Evolutionary conservation across 164 flowering plant genomes (phyloP).

Genomic region (Paratinospora sagittata): DNA sequence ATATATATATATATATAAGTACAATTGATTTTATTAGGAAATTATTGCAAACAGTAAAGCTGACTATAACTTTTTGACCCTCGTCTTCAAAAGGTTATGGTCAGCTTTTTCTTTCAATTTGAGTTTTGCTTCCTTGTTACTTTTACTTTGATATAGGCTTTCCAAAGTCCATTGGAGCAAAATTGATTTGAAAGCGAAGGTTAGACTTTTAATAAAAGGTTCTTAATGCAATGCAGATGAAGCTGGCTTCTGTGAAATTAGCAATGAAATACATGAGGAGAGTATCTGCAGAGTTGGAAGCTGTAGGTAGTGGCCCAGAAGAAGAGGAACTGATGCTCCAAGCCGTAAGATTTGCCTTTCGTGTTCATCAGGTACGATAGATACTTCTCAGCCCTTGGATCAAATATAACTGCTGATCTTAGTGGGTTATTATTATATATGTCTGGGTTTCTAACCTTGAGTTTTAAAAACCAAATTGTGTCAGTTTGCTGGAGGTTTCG

Average conservation of each 20-base stretch:
- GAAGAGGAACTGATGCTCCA: constrained; percentile 91
- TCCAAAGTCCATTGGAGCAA: too few species aligned
- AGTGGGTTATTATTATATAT: too few species aligned
- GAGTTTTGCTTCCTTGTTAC: too few species aligned
- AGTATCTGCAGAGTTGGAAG: constrained; percentile 79
- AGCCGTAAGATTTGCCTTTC: constrained; percentile 86
- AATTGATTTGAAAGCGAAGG: neutral
- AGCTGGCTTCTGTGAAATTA: constrained; percentile 84
- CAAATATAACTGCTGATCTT: too few species aligned
- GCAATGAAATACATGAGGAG: constrained; percentile 91
- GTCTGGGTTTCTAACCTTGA: neutral
- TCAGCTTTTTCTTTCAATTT: too few species aligned
- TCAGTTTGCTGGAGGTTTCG: constrained; percentile 99
- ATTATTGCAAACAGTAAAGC: too few species aligned
- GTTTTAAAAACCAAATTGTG: too few species aligned
- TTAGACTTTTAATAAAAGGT: neutral
- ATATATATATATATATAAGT: too few species aligned
- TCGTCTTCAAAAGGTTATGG: too few species aligned
- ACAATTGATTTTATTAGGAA: too few species aligned
- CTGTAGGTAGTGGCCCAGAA: constrained; percentile 60
- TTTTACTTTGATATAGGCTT: too few species aligned
- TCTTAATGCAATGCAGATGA: constrained; percentile 54
- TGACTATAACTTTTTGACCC: too few species aligned
- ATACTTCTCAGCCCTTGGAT: neutral
- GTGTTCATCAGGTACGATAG: constrained; percentile 99